Base-by-base conservation (phyloP, 805 yeast genomes). In the Jamesozyma rosinii region DNA sequence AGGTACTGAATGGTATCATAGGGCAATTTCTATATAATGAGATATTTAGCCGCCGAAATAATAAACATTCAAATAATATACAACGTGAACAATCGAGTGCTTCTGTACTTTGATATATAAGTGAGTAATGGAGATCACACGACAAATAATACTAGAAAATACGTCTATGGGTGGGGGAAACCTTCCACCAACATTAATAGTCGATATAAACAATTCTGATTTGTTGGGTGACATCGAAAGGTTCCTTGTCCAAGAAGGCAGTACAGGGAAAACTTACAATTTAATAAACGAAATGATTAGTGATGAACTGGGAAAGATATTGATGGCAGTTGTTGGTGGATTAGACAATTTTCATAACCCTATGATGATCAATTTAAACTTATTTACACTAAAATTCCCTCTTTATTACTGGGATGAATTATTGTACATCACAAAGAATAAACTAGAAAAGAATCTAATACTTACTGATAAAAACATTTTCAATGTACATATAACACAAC, bases 361-460 rank as follows among this genome's bases (percentile, higher is more conserved):
- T 14, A 10, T 22, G 5, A 29, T 29, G 13, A 38, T 46, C 3
- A 38, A 46, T 40, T 36, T 46, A 21, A 45, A 43, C 29, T n/a
- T 47, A 3, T 40, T 36, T 21, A 29, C 37, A 27, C 15, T 45
- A 13, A 19, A 30, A 34, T 35, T 32, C 22, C 35, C 45, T 11
- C 18, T 49, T 4, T 39, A 35, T 21, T 43, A 37, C 14, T 49
- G 52, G 52, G 43, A 46, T 31, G 14, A 35, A 24, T 9, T 40
- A n/a, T 9, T 45, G 26, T 35, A 19, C 18, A 22, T 19, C 15
- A 35, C 27, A 22, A 4, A 32, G 14, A 9, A 14, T 21, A 14
- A 19, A 29, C 20, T 36, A 24, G 20, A 36, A n/a, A 11, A 5
- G 24, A 4, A n/a, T n/a, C 22, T 20, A 5, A 24, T 8, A 11